phyloP scores from a whole-genome alignment of 352 stramenopile species.

The Pythium phragmiticola region DNA sequence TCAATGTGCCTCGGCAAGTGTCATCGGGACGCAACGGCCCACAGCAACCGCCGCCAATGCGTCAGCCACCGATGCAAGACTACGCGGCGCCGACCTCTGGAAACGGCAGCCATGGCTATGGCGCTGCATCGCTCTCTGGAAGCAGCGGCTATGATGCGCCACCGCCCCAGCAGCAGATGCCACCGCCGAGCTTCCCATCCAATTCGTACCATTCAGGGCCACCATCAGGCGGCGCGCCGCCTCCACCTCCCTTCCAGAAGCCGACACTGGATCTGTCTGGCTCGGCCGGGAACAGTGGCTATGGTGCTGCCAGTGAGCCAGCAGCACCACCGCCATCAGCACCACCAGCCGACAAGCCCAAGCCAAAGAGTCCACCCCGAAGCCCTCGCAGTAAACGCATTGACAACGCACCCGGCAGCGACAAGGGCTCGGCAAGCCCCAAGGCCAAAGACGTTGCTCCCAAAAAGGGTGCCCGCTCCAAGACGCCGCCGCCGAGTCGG shows the following conservation, averaged over 20 bases:
- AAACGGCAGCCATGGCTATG: constrained; percentile 6
- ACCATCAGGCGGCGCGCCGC: not conserved
- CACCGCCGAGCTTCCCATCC: constrained; percentile 10
- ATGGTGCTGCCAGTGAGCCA: constrained; percentile 11
- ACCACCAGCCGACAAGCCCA: not conserved
- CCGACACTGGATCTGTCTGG: constrained; percentile 46
- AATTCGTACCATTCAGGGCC: constrained; percentile 1
- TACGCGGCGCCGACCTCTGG: constrained; percentile 17
- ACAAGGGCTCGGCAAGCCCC: constrained; percentile 70
- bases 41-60: constrained; percentile 10
- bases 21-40: constrained; percentile 9
- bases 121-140: constrained; percentile 1
- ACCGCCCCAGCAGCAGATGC: not conserved
- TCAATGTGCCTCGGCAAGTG: constrained; percentile 19
- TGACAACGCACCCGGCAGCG: constrained; percentile 48
- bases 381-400: constrained; percentile 22
- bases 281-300: constrained; percentile 32
- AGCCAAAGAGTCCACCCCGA: constrained; percentile 24
- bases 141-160: constrained; percentile 9
- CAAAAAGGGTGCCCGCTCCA: constrained; percentile 67
- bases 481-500: constrained; percentile 76
- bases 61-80: constrained; percentile 14
- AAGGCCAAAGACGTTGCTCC: constrained; percentile 45
- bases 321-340: not conserved
- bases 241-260: constrained; percentile 35